Base-by-base conservation (phyloP, 805 yeast genomes). In the Kluyveromyces lactis region DNA sequence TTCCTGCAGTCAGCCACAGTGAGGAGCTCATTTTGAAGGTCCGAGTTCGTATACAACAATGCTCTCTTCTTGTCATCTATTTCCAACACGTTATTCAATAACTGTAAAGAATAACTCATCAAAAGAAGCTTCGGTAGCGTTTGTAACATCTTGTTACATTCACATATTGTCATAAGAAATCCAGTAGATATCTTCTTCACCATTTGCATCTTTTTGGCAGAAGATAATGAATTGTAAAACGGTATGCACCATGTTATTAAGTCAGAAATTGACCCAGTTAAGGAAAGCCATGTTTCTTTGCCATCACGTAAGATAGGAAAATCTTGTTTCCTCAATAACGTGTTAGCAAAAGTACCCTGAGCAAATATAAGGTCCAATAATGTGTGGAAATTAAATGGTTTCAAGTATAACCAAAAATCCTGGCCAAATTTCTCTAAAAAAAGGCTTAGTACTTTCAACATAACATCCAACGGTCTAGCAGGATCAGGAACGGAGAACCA, bases 291-390 rank as follows among this genome's bases (percentile, higher is more conserved):
- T 1, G 61, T 55, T 12, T 60, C 56, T 3, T 48, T 32, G 8
- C 58, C 65, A 26, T 58, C 57, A 10, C 53, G 44, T 2, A 62
- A 54, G 2, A 54, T 42, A 2, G 52, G 39, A 12, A 48, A 49
- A 18, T 53, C 50, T 38, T 59, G 58, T 12, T 55, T 45, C 33
- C 43, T 35, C 48, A 50, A 38, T 32, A 79, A 51, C 38, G 56
- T 62, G 13, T 58, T 60, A 1, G 63, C 50, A 47, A 67, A 77
- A 34, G 65, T 59, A 1, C 79, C 77, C 48, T 73, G 78, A 15
- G 72, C 71, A 34, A 81, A 67, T 1, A 81, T 64, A 13, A 77
- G 68, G 46, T 81, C 87, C 38, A 82, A 56, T 32, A 79, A 63
- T 43, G 76, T 77, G 21, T 66, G 68, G 43, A 71, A 73, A 2